phyloP scores from a whole-genome alignment of 768 basidiomycete genomes.

The Kwoniella bestiolae region DNA sequence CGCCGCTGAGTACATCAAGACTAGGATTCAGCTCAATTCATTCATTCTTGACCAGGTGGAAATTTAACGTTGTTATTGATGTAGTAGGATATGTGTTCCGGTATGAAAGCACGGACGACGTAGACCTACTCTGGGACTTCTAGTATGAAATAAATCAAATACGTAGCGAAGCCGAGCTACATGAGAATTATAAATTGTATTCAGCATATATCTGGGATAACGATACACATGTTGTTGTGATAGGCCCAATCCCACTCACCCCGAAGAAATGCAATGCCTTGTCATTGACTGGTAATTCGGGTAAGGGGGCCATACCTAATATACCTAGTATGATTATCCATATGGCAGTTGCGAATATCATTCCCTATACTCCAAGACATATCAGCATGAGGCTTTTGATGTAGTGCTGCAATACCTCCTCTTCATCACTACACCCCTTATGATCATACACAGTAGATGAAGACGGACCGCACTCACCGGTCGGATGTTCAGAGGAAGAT shows the following conservation, averaged over 20 bases:
- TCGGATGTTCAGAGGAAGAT: conserved; percentile 48
- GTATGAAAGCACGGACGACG: conserved; percentile 5
- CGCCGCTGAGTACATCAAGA: conserved; percentile 20
- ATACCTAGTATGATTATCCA: conserved; percentile 53
- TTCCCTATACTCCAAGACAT: conserved; percentile 26
- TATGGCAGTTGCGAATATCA: conserved; percentile 49
- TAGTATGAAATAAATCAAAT: conserved; percentile 54
- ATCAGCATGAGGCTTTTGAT: background rate
- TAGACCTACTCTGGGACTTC: conserved; percentile 52
- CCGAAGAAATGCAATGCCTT: conserved; percentile 57
- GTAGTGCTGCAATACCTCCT: background rate
- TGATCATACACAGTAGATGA: background rate
- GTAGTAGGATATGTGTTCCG: background rate
- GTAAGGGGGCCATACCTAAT: conserved; percentile 53
- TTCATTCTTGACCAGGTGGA: background rate
- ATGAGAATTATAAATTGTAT: background rate
- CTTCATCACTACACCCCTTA: background rate
- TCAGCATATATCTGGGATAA: background rate
- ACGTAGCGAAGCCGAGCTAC: conserved; percentile 54
- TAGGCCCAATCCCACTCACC: no score
- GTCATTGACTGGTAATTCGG: conserved; percentile 52
- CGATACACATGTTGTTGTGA: no score
- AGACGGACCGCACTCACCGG: conserved; percentile 37
- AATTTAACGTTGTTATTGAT: background rate
- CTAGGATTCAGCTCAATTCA: background rate